Percentiles rank a stretch among this genome's conserved stretches.
Conservation (phyloP, 2,329 filamentous ascomycete genomes). For the Colletotrichum sp. region DNA sequence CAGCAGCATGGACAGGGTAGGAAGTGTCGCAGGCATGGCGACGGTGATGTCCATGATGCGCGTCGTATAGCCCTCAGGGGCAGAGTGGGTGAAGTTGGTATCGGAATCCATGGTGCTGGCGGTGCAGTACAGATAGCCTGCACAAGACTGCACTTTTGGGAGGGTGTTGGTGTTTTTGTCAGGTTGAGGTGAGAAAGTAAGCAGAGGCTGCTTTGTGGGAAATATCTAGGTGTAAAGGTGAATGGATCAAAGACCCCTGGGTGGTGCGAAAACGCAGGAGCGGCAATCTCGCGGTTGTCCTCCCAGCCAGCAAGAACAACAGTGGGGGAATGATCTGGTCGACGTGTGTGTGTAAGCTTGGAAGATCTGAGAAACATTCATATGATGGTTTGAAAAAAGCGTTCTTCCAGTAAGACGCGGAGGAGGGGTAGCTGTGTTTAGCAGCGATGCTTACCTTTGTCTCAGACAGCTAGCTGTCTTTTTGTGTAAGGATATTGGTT, state of each 20-base stretch:
- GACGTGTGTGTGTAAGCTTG: background rate
- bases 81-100: background rate
- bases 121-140: background rate
- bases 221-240: background rate
- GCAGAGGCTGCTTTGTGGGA: background rate
- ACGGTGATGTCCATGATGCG: background rate
- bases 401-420: background rate
- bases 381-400: background rate
- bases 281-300: background rate
- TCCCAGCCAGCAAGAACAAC: background rate
- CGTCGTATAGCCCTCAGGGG: background rate
- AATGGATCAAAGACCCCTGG: background rate
- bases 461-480: background rate
- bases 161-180: background rate
- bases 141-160: background rate
- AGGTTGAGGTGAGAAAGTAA: background rate
- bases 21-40: background rate
- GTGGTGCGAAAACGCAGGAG: background rate
- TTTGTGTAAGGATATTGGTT: background rate
- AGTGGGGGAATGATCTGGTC: background rate
- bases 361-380: background rate
- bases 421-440: background rate
- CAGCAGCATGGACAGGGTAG: background rate
- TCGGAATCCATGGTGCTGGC: background rate
- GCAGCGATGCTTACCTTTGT: background rate